phyloP scores from a whole-genome alignment of 192 early-diverging fungal genomes.

The Backusella morwellensis region DNA sequence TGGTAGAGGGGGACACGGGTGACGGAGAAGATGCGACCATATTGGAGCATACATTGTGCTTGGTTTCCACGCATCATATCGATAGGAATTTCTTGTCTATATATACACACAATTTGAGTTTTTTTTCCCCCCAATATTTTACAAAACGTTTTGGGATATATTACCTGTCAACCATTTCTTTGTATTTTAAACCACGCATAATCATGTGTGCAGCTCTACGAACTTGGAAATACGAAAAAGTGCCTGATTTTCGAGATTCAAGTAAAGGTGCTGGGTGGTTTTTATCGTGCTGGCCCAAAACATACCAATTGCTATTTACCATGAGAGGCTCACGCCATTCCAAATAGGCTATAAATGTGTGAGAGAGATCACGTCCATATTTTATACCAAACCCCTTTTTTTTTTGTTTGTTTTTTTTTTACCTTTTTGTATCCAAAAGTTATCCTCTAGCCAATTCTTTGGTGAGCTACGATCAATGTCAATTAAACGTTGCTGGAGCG shows the following conservation, averaged over 20 bases:
- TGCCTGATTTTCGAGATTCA: constrained; percentile 30
- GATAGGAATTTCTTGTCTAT: constrained; percentile 53
- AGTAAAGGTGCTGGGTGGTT: constrained; percentile 47
- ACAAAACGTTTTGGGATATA: no score
- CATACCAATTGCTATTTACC: constrained; percentile 91
- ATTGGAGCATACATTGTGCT: constrained; percentile 86
- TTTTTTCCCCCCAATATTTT: not conserved
- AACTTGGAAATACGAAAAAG: constrained; percentile 78
- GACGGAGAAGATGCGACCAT: constrained; percentile 71
- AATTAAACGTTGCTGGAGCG: constrained; percentile 63
- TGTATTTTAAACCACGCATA: constrained; percentile 66
- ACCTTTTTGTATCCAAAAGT: constrained; percentile 60
- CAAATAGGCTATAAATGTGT: constrained; percentile 59
- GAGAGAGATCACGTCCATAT: constrained; percentile 20
- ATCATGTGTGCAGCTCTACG: constrained; percentile 76
- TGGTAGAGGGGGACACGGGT: constrained; percentile 78
- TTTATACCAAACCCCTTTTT: not conserved
- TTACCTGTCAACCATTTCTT: constrained; percentile 67
- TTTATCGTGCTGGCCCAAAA: constrained; percentile 61
- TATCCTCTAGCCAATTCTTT: constrained; percentile 67
- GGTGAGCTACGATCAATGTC: constrained; percentile 58
- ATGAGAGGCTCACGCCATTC: constrained; percentile 78
- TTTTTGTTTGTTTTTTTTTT: not conserved
- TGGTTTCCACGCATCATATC: constrained; percentile 62
- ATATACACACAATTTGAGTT: not conserved